Percentiles rank a stretch among this genome's conserved stretches.
Conservation (phyloP, 345 rosid species). For the Euphorbia peplus region DNA sequence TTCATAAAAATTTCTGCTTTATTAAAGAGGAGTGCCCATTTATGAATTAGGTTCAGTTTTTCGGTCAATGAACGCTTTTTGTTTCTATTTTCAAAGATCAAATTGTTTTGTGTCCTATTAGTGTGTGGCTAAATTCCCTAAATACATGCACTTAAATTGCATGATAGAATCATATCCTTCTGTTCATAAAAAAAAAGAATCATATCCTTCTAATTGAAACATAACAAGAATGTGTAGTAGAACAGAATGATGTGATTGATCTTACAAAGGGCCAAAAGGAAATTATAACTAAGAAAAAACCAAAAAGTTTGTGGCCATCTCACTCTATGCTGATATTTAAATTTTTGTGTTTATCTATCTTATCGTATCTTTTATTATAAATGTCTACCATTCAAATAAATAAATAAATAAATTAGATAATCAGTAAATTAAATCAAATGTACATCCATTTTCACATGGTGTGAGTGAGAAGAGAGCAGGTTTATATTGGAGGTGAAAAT, state of each 20-base stretch:
- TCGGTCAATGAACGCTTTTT: conserved; percentile 8
- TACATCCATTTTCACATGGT: too few relatives aligned
- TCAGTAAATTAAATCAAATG: too few relatives aligned
- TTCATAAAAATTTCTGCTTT: too few relatives aligned
- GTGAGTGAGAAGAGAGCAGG: too few relatives aligned
- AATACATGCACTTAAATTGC: conserved; percentile 12
- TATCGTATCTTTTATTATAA: too few relatives aligned
- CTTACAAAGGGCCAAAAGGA: background rate
- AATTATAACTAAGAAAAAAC: background rate
- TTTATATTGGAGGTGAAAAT: too few relatives aligned
- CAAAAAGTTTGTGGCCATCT: background rate
- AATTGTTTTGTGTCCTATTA: background rate
- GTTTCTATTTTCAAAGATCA: background rate
- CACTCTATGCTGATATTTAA: background rate
- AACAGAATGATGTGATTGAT: conserved; percentile 1
- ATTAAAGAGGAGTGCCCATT: too few relatives aligned
- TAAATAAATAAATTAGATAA: too few relatives aligned
- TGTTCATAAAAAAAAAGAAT: too few relatives aligned
- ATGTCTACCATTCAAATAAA: too few relatives aligned
- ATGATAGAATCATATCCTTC: conserved; percentile 6
- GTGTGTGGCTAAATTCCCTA: background rate
- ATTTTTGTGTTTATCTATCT: background rate
- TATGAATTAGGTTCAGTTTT: background rate
- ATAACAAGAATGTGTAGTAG: background rate
- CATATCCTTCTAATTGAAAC: background rate